phyloP scores from a whole-genome alignment of 805 yeast genomes.

The Isabelozyma heimii region DNA sequence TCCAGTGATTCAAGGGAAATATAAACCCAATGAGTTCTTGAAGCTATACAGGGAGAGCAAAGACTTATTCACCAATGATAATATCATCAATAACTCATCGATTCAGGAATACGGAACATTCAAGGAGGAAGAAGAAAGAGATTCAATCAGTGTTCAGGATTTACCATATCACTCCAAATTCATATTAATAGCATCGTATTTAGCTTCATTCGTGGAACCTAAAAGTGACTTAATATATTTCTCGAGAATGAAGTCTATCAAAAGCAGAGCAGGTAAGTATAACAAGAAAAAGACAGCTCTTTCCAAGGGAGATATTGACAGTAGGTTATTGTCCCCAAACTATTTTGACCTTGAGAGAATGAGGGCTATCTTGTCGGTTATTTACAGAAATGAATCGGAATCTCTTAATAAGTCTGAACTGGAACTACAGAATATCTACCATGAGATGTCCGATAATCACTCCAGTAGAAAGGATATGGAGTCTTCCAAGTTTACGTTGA shows the following conservation, averaged over 20 bases:
- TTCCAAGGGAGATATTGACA: conserved; percentile 48
- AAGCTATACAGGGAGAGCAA: conserved; percentile 30
- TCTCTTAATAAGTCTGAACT: conserved; percentile 23
- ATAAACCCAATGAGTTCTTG: conserved; percentile 26
- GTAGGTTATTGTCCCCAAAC: conserved; percentile 66
- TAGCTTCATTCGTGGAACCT: conserved; percentile 76
- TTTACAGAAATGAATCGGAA: conserved; percentile 45
- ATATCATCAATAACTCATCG: conserved; percentile 27
- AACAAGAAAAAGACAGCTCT: conserved; percentile 15
- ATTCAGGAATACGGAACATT: conserved; percentile 23
- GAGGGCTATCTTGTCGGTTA: conserved; percentile 74
- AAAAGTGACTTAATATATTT: conserved; percentile 67
- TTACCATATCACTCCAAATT: conserved; percentile 64
- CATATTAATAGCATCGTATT: conserved; percentile 74
- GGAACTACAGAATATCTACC: conserved; percentile 19
- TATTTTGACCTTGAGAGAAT: conserved; percentile 76
- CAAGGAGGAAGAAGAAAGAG: conserved; percentile 16
- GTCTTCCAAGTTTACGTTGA: conserved; percentile 32
- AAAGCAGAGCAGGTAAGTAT: conserved; percentile 19
- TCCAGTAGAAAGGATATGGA: conserved; percentile 29
- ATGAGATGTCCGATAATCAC: conserved; percentile 34
- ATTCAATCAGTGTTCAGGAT: conserved; percentile 32
- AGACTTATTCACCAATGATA: conserved; percentile 25
- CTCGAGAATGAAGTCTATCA: conserved; percentile 50
- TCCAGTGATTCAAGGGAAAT: conserved; percentile 20